Evolutionary conservation across 2,329 filamentous ascomycete species (phyloP).

Genomic region (Verticillium zaregamsianum): DNA sequence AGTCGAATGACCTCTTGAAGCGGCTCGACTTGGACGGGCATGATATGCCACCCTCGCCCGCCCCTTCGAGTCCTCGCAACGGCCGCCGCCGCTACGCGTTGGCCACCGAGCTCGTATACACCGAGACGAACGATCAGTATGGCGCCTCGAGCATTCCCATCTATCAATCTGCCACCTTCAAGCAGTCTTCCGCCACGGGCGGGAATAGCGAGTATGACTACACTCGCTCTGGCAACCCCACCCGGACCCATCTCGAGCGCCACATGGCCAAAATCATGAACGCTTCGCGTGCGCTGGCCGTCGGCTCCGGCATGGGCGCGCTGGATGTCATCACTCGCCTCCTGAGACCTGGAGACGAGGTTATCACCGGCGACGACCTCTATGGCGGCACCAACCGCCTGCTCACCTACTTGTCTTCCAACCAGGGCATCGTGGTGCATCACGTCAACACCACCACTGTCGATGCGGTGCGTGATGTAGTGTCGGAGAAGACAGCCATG

Average conservation of each 20-base stretch:
- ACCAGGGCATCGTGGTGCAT: constrained; percentile 89
- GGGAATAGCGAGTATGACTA: constrained; percentile 93
- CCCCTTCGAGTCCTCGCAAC: constrained; percentile 83
- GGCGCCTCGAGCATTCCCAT: constrained; percentile 95
- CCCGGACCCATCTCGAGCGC: constrained; percentile 89
- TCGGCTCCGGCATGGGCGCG: constrained; percentile 96
- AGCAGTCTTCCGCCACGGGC: constrained; percentile 76
- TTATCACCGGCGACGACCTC: constrained; percentile 93
- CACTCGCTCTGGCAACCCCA: constrained; percentile 95
- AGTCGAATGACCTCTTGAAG: constrained; percentile 35
- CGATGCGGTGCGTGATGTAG: constrained; percentile 62
- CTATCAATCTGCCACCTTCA: constrained; percentile 98
- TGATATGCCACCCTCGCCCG: constrained; percentile 83
- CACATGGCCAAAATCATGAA: constrained; percentile 99
- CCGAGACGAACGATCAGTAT: constrained; percentile 94
- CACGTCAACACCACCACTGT: constrained; percentile 90
- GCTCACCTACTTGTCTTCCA: constrained; percentile 83
- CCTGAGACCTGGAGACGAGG: constrained; percentile 88
- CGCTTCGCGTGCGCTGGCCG: constrained; percentile 82
- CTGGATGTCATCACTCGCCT: constrained; percentile 93
- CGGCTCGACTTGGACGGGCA: constrained; percentile 78
- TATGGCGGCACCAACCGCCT: constrained; percentile 95
- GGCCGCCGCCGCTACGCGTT: constrained; percentile 83
- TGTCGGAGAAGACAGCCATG: constrained; percentile 85
- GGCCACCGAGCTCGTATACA: constrained; percentile 94